These are phyloP conservation scores for Scheffersomyces insectosa DNA, from an alignment of 1,139 yeast genomes.

Conservation along the genomic window DNA sequence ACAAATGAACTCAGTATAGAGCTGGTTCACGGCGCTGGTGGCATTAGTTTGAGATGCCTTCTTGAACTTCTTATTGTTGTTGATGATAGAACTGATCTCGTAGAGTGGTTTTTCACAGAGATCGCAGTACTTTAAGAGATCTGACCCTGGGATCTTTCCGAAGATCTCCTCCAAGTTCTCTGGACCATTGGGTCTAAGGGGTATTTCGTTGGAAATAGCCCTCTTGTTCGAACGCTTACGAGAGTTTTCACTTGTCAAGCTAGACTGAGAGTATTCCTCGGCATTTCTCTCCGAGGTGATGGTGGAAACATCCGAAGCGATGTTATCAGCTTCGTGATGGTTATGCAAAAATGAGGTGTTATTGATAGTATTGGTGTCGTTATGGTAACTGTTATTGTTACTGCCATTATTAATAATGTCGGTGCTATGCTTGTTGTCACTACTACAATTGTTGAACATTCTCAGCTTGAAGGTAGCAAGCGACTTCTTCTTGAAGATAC, in stretches of 20 bases:
- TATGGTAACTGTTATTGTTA: too few species aligned
- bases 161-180: slow-evolving; percentile 42
- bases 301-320: not conserved
- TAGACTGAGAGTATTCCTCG: too few species aligned
- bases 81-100: slow-evolving; percentile 54
- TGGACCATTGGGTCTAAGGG: slow-evolving; percentile 1
- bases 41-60: slow-evolving; percentile 3
- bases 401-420: too few species aligned
- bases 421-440: too few species aligned
- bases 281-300: not conserved
- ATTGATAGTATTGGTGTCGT: not conserved
- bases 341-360: not conserved
- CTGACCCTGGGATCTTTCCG: slow-evolving; percentile 43
- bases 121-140: slow-evolving; percentile 55
- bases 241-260: too few species aligned
- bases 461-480: slow-evolving; percentile 42
- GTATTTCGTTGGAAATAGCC: slow-evolving; percentile 13
- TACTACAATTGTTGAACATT: slow-evolving; percentile 6
- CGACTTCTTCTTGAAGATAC: slow-evolving; percentile 31
- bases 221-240: slow-evolving; percentile 9
- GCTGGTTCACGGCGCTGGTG: slow-evolving; percentile 8
- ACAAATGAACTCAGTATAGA: slow-evolving; percentile 59
- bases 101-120: slow-evolving; percentile 68
- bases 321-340: not conserved
- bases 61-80: slow-evolving; percentile 19